Percentiles rank a stretch among this genome's conserved stretches.
Conservation (phyloP, 768 basidiomycete species). For the Phylloporus scabripes region DNA sequence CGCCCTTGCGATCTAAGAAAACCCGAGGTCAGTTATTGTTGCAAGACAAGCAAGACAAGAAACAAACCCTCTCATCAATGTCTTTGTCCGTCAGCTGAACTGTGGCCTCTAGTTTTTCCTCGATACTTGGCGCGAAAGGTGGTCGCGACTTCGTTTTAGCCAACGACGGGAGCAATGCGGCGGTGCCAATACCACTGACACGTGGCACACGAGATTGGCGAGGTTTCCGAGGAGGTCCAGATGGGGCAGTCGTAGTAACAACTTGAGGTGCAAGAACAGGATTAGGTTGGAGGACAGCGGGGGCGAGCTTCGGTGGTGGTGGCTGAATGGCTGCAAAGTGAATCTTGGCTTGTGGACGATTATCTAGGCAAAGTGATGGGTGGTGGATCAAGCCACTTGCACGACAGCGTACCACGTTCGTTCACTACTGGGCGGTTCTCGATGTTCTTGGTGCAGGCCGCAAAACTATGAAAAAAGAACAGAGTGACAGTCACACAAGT, state of each 20-base stretch:
- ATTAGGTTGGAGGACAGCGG: conserved; percentile 42
- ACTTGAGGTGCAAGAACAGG: conserved; percentile 23
- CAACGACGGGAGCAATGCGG: conserved; percentile 21
- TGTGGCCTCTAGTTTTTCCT: conserved; percentile 13
- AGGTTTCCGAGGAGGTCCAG: conserved; percentile 22
- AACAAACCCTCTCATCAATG: conserved; percentile 61
- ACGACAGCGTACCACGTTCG: conserved; percentile 53
- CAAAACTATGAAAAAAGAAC: conserved; percentile 50
- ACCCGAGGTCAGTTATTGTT: background rate
- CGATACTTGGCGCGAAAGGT: conserved; percentile 10
- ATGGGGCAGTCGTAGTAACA: conserved; percentile 6
- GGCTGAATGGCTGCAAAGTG: conserved; percentile 62
- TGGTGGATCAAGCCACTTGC: background rate
- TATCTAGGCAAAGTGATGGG: conserved; percentile 37
- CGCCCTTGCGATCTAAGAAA: conserved; percentile 56
- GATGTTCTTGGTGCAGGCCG: conserved; percentile 77
- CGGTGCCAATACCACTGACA: conserved; percentile 27
- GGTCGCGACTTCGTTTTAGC: conserved; percentile 18
- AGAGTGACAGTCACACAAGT: no score
- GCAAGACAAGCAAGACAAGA: background rate
- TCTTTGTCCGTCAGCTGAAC: conserved; percentile 56
- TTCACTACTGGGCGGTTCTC: conserved; percentile 80
- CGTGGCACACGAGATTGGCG: conserved; percentile 31
- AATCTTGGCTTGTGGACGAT: conserved; percentile 50
- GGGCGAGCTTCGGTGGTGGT: conserved; percentile 40